These are phyloP conservation scores for Sodiomyces alkalinus DNA, from an alignment of 2,329 filamentous ascomycete species.

Conservation along the genomic window DNA sequence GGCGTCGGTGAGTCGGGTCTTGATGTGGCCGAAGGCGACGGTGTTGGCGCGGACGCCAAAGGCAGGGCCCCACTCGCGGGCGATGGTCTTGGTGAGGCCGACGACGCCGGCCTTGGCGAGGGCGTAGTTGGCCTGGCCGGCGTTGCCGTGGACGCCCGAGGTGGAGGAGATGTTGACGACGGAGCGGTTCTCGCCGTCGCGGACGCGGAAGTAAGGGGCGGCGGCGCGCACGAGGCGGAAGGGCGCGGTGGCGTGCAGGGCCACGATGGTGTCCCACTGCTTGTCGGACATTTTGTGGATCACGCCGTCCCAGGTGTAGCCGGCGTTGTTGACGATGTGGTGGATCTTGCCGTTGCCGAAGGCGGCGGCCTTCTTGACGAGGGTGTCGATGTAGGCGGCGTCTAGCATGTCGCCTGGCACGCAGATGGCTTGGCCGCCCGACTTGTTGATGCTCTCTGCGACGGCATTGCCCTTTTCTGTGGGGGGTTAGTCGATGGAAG, in stretches of 20 bases:
- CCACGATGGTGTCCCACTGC: constrained; percentile 81
- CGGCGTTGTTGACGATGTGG: constrained; percentile 83
- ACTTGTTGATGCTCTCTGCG: constrained; percentile 52
- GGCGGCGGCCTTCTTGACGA: constrained; percentile 61
- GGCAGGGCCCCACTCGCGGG: constrained; percentile 72
- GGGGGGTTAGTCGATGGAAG: not conserved
- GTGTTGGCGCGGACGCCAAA: constrained; percentile 78
- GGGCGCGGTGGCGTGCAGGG: constrained; percentile 70
- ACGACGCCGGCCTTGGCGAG: constrained; percentile 72
- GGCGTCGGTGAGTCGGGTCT: constrained; percentile 64
- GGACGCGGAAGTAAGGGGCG: constrained; percentile 76
- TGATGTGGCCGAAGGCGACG: constrained; percentile 69
- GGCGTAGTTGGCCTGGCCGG: constrained; percentile 81
- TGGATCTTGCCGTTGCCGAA: constrained; percentile 83
- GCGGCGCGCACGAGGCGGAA: constrained; percentile 72
- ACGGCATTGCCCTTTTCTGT: constrained; percentile 54
- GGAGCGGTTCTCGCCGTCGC: constrained; percentile 61
- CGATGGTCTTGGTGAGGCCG: constrained; percentile 77
- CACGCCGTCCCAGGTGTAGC: constrained; percentile 85
- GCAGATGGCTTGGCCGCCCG: constrained; percentile 52
- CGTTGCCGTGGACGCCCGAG: constrained; percentile 71
- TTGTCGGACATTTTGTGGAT: constrained; percentile 87
- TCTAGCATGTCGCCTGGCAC: constrained; percentile 67
- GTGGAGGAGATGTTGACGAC: constrained; percentile 78
- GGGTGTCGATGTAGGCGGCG: constrained; percentile 49